Conservation (phyloP, 1,284 basidiomycete genomes). For the Naganishia liquefaciens region DNA sequence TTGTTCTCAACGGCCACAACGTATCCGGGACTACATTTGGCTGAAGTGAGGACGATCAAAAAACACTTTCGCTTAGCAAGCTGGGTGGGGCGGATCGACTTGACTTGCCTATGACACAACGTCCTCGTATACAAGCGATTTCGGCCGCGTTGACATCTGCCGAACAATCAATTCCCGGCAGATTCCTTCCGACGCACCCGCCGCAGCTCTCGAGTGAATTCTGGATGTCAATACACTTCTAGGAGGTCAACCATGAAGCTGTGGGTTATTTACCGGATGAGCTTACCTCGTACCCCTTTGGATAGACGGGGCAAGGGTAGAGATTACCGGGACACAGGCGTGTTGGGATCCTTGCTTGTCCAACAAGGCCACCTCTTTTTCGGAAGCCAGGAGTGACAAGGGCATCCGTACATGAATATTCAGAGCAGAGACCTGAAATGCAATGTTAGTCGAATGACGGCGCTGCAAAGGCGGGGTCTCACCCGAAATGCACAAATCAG, state of each 20-base stretch:
- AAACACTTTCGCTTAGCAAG: background rate
- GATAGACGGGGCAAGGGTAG: conserved; percentile 23
- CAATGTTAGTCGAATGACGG: background rate
- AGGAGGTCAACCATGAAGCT: background rate
- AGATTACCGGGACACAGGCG: conserved; percentile 9
- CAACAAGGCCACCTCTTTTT: background rate
- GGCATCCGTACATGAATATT: conserved; percentile 9
- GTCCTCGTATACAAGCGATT: conserved; percentile 3
- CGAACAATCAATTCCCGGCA: conserved; percentile 17
- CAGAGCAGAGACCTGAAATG: conserved; percentile 14
- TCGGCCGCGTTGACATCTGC: conserved; percentile 4
- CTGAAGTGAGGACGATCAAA: background rate
- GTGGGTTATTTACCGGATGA: background rate
- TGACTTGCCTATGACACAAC: conserved; percentile 9
- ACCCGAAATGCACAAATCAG: conserved; percentile 19
- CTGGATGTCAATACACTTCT: conserved; percentile 21
- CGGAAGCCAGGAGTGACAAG: conserved; percentile 6
- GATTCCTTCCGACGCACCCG: conserved; percentile 2
- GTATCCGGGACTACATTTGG: conserved; percentile 2
- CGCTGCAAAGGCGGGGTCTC: background rate
- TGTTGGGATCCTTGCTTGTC: background rate
- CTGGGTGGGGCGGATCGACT: too few species aligned
- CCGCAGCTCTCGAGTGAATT: conserved; percentile 9
- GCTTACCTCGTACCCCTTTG: conserved; percentile 21
- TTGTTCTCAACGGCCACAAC: conserved; percentile 4